Percentiles rank a stretch among this genome's conserved stretches.
These are phyloP conservation scores for Alternaria sp. DNA, from an alignment of 2,329 filamentous ascomycete genomes.

Conservation along the genomic window DNA sequence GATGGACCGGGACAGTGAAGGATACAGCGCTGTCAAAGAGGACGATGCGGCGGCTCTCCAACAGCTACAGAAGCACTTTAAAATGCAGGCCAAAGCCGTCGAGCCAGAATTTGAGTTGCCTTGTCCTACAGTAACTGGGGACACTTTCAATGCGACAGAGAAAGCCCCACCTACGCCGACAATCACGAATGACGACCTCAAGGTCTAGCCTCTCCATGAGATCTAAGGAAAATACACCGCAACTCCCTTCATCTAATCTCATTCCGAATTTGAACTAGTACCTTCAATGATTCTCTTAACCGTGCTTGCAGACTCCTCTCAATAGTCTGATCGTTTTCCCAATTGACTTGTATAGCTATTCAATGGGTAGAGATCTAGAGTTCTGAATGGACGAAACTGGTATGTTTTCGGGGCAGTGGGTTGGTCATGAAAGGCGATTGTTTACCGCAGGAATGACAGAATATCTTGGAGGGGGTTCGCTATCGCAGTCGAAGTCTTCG, in stretches of 20 bases:
- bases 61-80: conserved; percentile 8
- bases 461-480: background rate
- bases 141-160: background rate
- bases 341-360: background rate
- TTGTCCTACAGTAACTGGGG: background rate
- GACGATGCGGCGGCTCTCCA: conserved; percentile 1
- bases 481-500: background rate
- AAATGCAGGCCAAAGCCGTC: background rate
- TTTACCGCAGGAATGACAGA: background rate
- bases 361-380: background rate
- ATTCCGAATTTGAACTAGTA: background rate
- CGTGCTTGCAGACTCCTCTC: background rate
- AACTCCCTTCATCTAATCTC: background rate
- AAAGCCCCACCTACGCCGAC: background rate
- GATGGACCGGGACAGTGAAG: background rate
- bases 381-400: too few species aligned
- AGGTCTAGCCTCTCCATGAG: background rate
- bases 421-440: background rate
- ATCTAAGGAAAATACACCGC: background rate
- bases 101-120: background rate
- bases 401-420: background rate
- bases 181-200: background rate
- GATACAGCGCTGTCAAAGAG: background rate
- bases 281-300: background rate
- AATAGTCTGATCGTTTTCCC: background rate